Base-by-base conservation (phyloP, 2,329 filamentous ascomycete species). In the Fusarium longipes region DNA sequence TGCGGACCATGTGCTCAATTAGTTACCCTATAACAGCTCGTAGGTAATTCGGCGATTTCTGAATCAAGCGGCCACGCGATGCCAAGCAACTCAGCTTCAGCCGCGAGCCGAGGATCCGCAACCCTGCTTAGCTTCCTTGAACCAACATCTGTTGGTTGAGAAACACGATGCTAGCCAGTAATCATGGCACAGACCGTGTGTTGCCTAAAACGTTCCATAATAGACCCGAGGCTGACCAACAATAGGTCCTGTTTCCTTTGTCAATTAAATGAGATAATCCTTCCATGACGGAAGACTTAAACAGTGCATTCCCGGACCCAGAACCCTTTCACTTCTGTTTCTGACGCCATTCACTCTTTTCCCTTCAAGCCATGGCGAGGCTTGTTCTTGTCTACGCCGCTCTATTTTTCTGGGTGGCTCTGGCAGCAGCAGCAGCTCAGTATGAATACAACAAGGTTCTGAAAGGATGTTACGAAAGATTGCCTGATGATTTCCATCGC, bases 201-300 rank as follows among this genome's bases (percentile, higher is more conserved):
- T 29, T 62, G 57, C 58, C 57, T 62, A 45, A 47, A 45, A 25
- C 17, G 57, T 45, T 47, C 58, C 58, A 62, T 62, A 45, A 20
- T 61, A 44, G 30, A 24, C 8, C 1, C n/a, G 17, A 32, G 11
- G 17, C 4, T 20, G 35, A 22, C 60, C 58, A 63, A 57, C 49
- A n/a, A 29, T 15, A 39, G 50, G n/a, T 18, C 29, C 18, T 14
- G 24, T 20, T 22, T n/a, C 44, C 7, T 6, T n/a, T 6, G 14
- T 48, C 40, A 29, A 14, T 51, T 35, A 44, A 39, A 57, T 63
- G 42, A 44, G 27, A 29, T 4, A 39, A 14, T 18, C 36, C 42
- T n/a, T 9, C 10, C n/a, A 43, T 57, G 50, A 44, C 22, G 8
- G 30, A 15, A 49, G 33, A 50, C 50, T 63, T 50, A 63, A 63